Base-by-base conservation (phyloP, 2,329 filamentous ascomycete species). In the Drechslera avenae region DNA sequence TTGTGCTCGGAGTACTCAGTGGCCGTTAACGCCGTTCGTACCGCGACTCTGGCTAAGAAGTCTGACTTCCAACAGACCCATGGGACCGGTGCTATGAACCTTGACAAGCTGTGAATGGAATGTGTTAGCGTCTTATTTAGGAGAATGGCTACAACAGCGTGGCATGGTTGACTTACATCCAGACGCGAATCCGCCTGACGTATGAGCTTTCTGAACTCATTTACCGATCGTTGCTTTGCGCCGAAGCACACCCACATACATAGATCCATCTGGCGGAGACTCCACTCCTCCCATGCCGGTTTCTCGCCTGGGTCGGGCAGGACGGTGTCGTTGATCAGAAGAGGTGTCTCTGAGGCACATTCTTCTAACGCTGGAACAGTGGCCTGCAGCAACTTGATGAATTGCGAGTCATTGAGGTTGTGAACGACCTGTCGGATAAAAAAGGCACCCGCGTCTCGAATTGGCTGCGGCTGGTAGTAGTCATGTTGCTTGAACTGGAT, bases 391-490 rank as follows among this genome's bases (percentile, higher is more conserved):
- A 55, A 43, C 26, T 30, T 35, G 7, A 47, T 33, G 10, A 33
- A 46, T 16, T 51, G 36, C 84, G 77, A 75, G 9, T 81, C 81
- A 1, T 81, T 79, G 68, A 82, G 82, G 68, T 85, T 83, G 62
- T 85, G 82, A 9, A 85, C 68, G 54, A 85, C 82, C 76, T 78
- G 80, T 35, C 81, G 77, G 67, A 83, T 79, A 59, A 79, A 77
- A 68, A 84, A 85, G 3, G 82, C 37, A 14, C 36, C 40, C 2
- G 40, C 83, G 34, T 46, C 47, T 41, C 78, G 74, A 16, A 80
- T 73, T 0, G 77, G 74, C 64, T 86, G 83, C 52, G 78, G 75
- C 3, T 70, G 73, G 60, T 83, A 83, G 66, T 85, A 85, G 56
- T 84, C 78, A 57, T 85, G 81, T 4, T 71, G 68, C 56, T 77